phyloP scores from a whole-genome alignment of 2,329 filamentous ascomycete genomes.

The Xylaria hypoxylon region DNA sequence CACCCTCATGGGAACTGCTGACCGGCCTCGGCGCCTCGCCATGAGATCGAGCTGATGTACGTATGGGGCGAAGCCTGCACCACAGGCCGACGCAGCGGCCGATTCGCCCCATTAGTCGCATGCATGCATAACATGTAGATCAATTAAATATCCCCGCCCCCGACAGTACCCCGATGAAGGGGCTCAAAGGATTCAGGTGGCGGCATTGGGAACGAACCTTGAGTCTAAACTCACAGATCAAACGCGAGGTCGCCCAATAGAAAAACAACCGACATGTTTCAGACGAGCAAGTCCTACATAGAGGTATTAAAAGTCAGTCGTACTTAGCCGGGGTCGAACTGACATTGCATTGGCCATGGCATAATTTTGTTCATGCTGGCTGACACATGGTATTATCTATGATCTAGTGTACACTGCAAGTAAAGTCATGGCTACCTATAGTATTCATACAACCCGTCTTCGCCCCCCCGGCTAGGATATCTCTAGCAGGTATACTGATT shows the following conservation, averaged over 20 bases:
- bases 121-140: neutral
- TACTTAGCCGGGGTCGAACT: neutral
- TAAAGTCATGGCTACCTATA: neutral
- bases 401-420: no score
- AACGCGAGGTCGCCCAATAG: neutral
- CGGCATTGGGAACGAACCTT: neutral
- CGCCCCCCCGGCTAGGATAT: neutral
- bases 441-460: neutral
- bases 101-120: neutral
- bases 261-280: neutral
- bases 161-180: neutral
- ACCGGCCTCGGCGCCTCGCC: no score
- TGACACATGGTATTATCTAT: slow-evolving; percentile 10
- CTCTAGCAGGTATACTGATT: slow-evolving; percentile 10
- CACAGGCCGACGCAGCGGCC: no score
- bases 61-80: no score
- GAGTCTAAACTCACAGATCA: slow-evolving; percentile 1
- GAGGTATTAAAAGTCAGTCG: no score
- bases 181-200: slow-evolving; percentile 16
- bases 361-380: slow-evolving; percentile 1
- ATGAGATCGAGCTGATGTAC: no score
- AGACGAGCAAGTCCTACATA: neutral
- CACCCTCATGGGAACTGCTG: no score
- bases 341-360: neutral
- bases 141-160: slow-evolving; percentile 5